Evolutionary conservation across 1,139 yeast species (phyloP).

Genomic region (Kurtzmaniella quercitrusa): DNA sequence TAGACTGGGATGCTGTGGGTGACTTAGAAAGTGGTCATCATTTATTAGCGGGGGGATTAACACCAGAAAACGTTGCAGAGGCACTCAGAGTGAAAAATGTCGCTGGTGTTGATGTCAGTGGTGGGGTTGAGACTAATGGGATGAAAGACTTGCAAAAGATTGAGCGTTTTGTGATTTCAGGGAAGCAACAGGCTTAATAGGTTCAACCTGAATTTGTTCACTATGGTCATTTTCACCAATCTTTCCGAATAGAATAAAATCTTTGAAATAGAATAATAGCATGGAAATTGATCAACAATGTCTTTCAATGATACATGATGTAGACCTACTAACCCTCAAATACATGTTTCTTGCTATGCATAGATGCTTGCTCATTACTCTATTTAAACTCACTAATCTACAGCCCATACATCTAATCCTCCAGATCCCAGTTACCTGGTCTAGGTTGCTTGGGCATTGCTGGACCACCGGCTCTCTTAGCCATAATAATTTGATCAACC

Average conservation of each 20-base stretch:
- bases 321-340: too few relatives aligned
- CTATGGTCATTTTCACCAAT: too few relatives aligned
- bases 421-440: constrained; percentile 98
- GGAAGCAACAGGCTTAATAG: constrained; percentile 2
- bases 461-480: constrained; percentile 97
- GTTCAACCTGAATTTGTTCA: too few relatives aligned
- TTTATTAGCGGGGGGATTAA: constrained; percentile 87
- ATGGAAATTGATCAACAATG: too few relatives aligned
- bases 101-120: constrained; percentile 91
- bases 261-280: too few relatives aligned
- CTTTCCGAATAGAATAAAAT: too few relatives aligned
- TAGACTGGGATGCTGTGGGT: constrained; percentile 60
- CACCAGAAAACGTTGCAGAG: constrained; percentile 59
- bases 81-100: constrained; percentile 51
- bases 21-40: constrained; percentile 39
- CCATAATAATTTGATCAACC: constrained; percentile 90
- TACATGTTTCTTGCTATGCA: neutral
- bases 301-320: too few relatives aligned
- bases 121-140: constrained; percentile 87
- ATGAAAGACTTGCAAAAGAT: constrained; percentile 65
- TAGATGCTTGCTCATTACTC: neutral
- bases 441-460: constrained; percentile 82
- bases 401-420: constrained; percentile 46
- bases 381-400: neutral
- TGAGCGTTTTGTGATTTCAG: constrained; percentile 50